Conservation (phyloP, 1,139 yeast species). For the Yamadazyma dushanensis region DNA sequence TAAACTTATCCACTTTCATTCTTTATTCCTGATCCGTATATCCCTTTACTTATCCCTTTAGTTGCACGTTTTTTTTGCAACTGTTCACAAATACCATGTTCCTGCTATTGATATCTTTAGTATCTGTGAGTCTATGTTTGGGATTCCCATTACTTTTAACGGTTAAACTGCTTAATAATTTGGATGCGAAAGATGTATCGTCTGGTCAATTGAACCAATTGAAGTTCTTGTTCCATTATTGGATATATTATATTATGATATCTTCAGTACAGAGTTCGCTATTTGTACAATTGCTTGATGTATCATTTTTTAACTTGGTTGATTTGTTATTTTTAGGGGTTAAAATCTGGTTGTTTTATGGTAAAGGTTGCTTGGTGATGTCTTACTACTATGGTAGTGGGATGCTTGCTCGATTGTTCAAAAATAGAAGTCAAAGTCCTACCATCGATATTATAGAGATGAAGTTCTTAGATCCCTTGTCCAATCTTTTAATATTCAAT, state of each 20-base stretch:
- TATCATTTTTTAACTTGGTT: conserved; percentile 11
- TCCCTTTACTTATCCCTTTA: background rate
- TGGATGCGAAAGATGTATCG: conserved; percentile 6
- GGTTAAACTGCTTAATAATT: conserved; percentile 16
- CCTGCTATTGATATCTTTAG: conserved; percentile 2
- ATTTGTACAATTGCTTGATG: conserved; percentile 12
- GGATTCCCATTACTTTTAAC: conserved; percentile 19
- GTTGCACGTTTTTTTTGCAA: no score
- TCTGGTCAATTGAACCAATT: conserved; percentile 13
- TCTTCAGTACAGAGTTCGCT: conserved; percentile 15
- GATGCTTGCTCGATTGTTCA: conserved; percentile 3
- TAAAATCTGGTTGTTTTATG: conserved; percentile 29
- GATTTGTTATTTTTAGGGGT: conserved; percentile 13
- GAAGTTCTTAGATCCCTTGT: conserved; percentile 18
- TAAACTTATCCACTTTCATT: background rate
- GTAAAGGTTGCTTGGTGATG: conserved; percentile 26
- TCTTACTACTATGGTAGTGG: conserved; percentile 16
- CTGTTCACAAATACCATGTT: conserved; percentile 7
- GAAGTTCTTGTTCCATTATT: conserved; percentile 25
- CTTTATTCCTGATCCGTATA: background rate
- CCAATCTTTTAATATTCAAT: conserved; percentile 11
- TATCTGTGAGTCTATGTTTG: conserved; percentile 11
- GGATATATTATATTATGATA: conserved; percentile 26
- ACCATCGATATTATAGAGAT: conserved; percentile 16
- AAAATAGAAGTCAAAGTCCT: conserved; percentile 1